These are phyloP conservation scores for Amorphotheca resinae DNA, from an alignment of 495 filamentous ascomycete genomes.

Conservation along the genomic window DNA sequence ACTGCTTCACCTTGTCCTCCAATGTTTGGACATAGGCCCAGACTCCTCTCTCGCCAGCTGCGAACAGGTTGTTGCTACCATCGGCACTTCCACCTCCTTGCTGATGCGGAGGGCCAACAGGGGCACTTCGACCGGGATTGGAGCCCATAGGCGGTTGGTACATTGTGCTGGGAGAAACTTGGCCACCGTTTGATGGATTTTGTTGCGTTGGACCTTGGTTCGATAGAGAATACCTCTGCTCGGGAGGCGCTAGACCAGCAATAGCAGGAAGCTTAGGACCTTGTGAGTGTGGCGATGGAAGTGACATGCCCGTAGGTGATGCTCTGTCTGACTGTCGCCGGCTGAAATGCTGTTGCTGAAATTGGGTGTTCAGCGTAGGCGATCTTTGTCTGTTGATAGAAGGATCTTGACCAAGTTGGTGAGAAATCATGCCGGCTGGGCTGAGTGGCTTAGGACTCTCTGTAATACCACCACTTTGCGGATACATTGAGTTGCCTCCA, in stretches of 20 bases:
- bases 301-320: constrained; percentile 28
- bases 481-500: constrained; percentile 48
- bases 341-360: constrained; percentile 53
- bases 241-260: constrained; percentile 34
- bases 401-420: constrained; percentile 45
- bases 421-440: constrained; percentile 46
- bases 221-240: constrained; percentile 32
- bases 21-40: constrained; percentile 39
- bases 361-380: constrained; percentile 53
- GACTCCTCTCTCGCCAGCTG: constrained; percentile 29
- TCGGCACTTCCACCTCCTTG: constrained; percentile 25
- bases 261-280: constrained; percentile 26
- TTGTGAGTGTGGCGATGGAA: constrained; percentile 27
- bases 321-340: constrained; percentile 35
- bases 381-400: constrained; percentile 50
- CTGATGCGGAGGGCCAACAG: constrained; percentile 12
- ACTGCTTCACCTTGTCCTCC: constrained; percentile 32
- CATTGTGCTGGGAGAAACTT: constrained; percentile 10
- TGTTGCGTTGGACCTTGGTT: constrained; percentile 24
- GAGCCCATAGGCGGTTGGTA: constrained; percentile 12
- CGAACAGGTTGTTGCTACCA: constrained; percentile 31
- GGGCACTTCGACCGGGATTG: constrained; percentile 5
- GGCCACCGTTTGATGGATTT: constrained; percentile 5
- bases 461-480: constrained; percentile 56
- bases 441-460: constrained; percentile 83